Conservation (phyloP, 768 basidiomycete species). For the Termitomyces eurrhizus region DNA sequence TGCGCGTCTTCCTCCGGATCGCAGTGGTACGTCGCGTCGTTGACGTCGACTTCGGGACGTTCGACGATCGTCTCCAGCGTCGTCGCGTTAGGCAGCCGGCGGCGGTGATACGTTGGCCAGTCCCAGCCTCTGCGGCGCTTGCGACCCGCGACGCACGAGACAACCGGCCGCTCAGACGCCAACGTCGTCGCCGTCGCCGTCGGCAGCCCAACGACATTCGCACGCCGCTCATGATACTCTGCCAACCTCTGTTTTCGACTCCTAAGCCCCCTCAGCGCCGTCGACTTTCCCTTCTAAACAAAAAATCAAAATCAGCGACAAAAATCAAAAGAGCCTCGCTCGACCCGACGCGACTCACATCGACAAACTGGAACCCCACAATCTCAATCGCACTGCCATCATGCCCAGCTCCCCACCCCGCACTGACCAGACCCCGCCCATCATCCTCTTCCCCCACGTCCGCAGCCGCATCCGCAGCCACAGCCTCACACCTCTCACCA, state of each 20-base stretch:
- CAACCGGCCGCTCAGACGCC: conserved; percentile 9
- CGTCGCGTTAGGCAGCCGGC: conserved; percentile 33
- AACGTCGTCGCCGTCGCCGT: neutral
- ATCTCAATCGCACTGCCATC: conserved; percentile 77
- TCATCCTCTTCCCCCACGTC: conserved; percentile 36
- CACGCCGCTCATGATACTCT: conserved; percentile 63
- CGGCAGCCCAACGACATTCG: conserved; percentile 38
- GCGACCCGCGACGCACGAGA: conserved; percentile 33
- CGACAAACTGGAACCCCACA: conserved; percentile 55
- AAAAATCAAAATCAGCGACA: neutral
- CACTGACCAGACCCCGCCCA: conserved; percentile 58
- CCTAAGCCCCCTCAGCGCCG: conserved; percentile 43
- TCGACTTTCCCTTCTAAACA: conserved; percentile 47
- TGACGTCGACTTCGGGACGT: conserved; percentile 28
- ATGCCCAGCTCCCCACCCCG: conserved; percentile 75
- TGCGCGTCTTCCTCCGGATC: conserved; percentile 37
- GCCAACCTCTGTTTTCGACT: conserved; percentile 64
- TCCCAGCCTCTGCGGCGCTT: conserved; percentile 40
- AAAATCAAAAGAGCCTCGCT: neutral
- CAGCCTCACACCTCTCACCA: conserved; percentile 34
- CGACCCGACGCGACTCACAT: conserved; percentile 38
- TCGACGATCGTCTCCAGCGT: conserved; percentile 38
- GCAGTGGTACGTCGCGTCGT: conserved; percentile 21
- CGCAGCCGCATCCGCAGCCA: conserved; percentile 24
- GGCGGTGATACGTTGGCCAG: conserved; percentile 24